Base-by-base conservation (phyloP, 2,329 filamentous ascomycete genomes). In the Moelleriella libera region DNA sequence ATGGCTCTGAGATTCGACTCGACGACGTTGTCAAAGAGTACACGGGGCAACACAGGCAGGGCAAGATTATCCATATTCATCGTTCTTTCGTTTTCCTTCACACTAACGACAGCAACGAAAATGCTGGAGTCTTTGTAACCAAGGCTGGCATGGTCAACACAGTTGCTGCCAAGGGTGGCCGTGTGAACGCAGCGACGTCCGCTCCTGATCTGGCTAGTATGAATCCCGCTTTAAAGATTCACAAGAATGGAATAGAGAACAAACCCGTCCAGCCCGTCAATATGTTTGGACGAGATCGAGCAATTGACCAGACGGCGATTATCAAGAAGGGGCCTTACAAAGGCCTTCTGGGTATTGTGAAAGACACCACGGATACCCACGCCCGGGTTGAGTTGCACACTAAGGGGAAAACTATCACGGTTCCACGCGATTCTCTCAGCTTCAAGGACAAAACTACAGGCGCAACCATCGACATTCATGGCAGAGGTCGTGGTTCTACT, bases 21-120 rank as follows among this genome's bases (percentile, higher is more conserved):
- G 90, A 94, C 48, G 92, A 98, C 61, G 89, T 88, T 2, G 87
- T 98, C 50, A 90, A 90, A 57, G 92, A 98, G 64, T 79, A 82
- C 50, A 83, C 83, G 21, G 92, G 90, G 34, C 88, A 95, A 66
- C 79, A 83, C 55, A 82, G 88, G 48, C 81, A 83, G 56, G 92
- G 92, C 55, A 86, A 86, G 55, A 94, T 98, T 54, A 78, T 95
- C 48, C 90, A 97, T 63, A 89, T 98, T 48, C 83, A 97, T 63
- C 82, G 92, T 45, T 88, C 87, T n/a, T 94, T 82, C 60, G 77
- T 96, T 14, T 98, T 94, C 69, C 70, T 94, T 47, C 86, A 94
- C 60, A 94, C 86, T 60, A 82, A 89, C 51, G 78, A 85, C 43
- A 82, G 82, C 47, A 84, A 81, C 42, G 88, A 97, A 60, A 94